phyloP scores from a whole-genome alignment of 139 green algal species.

The Zygnema circumcarinatum region DNA sequence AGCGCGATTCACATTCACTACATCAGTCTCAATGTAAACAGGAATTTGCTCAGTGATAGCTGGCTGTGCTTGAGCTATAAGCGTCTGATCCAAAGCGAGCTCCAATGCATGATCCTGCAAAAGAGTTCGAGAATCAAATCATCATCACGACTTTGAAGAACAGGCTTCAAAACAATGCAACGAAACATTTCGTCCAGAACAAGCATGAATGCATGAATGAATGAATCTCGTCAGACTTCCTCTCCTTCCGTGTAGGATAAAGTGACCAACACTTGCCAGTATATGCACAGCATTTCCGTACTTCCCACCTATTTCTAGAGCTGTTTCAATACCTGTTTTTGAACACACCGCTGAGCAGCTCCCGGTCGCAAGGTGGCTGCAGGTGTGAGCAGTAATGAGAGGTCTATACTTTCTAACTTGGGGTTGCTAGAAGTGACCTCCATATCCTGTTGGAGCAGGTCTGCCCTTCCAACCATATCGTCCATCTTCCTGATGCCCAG shows the following conservation, averaged over 20 bases:
- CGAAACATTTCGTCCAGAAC: not conserved
- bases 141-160: no score
- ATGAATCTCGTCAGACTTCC: no score
- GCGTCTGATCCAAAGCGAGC: conserved; percentile 77
- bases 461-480: conserved; percentile 91
- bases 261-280: no score
- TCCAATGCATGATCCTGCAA: conserved; percentile 88
- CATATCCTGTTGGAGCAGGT: conserved; percentile 80
- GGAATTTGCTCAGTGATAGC: conserved; percentile 68
- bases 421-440: conserved; percentile 71
- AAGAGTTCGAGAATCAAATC: not conserved
- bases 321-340: conserved; percentile 63
- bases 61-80: conserved; percentile 77
- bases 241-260: no score
- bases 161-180: conserved; percentile 14
- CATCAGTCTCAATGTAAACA: conserved; percentile 77
- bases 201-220: no score
- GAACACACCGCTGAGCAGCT: conserved; percentile 72
- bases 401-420: conserved; percentile 84
- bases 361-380: conserved; percentile 81
- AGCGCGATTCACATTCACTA: conserved; percentile 83
- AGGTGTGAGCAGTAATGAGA: conserved; percentile 82
- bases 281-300: no score
- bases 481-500: conserved; percentile 83
- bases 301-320: no score